A percentile compares a stretch with the other conserved stretches of the same genome.
phyloP scores from a whole-genome alignment of 2,329 filamentous ascomycete genomes.

The Claviceps pusilla region DNA sequence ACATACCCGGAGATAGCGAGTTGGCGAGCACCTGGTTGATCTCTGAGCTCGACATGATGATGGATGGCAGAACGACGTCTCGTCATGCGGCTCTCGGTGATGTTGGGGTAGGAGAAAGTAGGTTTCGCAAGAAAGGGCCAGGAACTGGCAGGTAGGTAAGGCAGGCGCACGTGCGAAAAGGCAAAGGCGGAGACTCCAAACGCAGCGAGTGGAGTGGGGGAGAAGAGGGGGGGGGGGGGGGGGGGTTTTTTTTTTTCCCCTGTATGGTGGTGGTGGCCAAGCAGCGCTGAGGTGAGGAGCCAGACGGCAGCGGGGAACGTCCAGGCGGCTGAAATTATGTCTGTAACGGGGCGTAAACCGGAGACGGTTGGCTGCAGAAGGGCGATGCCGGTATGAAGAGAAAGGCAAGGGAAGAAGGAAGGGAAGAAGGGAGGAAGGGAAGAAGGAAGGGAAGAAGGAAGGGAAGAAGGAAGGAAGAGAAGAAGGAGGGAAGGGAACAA shows the following conservation, averaged over 20 bases:
- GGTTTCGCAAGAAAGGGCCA: conserved; percentile 4
- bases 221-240: neutral
- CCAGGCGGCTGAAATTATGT: neutral
- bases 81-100: conserved; percentile 23
- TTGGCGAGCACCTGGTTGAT: conserved; percentile 96
- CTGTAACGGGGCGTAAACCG: neutral
- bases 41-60: conserved; percentile 62
- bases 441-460: neutral
- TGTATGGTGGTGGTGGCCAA: neutral
- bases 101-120: conserved; percentile 1
- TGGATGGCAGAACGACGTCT: conserved; percentile 18
- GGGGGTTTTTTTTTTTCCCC: conserved; percentile 1
- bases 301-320: neutral
- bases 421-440: neutral
- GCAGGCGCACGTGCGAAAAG: conserved; percentile 6
- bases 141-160: neutral
- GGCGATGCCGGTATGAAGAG: too few species aligned
- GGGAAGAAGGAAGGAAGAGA: neutral
- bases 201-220: neutral
- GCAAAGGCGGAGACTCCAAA: conserved; percentile 7
- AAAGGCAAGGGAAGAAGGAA: too few species aligned
- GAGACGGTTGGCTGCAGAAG: too few species aligned
- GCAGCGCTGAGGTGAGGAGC: neutral
- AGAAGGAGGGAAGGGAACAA: neutral
- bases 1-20: conserved; percentile 85